Base-by-base conservation (phyloP, 331 rosid genomes). In the Acacia pycnantha region DNA sequence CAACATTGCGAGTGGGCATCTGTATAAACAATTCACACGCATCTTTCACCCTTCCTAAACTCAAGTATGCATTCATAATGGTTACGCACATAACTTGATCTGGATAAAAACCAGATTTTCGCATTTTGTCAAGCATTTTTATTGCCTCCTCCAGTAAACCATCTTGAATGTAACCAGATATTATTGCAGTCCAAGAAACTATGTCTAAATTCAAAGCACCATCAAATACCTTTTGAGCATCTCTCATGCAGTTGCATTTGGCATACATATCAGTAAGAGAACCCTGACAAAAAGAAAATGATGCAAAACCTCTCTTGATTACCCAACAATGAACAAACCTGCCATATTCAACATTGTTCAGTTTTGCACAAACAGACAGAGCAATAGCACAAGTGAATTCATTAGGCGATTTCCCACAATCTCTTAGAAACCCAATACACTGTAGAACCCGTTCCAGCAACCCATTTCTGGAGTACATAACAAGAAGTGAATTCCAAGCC, bases 71-170 rank as follows among this genome's bases (percentile, higher is more conserved):
- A 84, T 84, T 89, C 40, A 95, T 82, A 71, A 86, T 93, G n/a
- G 94, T 91, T n/a, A 91, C 88, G 24, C 78, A 78, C 0, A 88
- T 88, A n/a, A 93, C 92, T 46, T 82, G 92, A 82, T 95, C 98
- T 0, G 83, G 83, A 82, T 35, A 79, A 86, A 58, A 83, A 4
- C 89, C 87, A 33, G 78, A 80, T 43, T 75, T 76, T 50, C 58
- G 87, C 93, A 93, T 91, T 88, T 80, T 82, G 74, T 90, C 90
- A 24, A 93, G 90, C 73, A 88, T 75, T 46, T 83, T 74, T 79
- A 93, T 86, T 5, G 94, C 98, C 18, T 90, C 89, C 0, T 86
- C 83, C 7, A 83, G 87, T 59, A 87, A 76, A 37, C 94, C 96
- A 68, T 16, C 88, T 81, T 78, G 85, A 65, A 88, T 86, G 76